Evolutionary conservation across 306 rosid genomes (phyloP).

Genomic region (Hippophae gyantsensis): DNA sequence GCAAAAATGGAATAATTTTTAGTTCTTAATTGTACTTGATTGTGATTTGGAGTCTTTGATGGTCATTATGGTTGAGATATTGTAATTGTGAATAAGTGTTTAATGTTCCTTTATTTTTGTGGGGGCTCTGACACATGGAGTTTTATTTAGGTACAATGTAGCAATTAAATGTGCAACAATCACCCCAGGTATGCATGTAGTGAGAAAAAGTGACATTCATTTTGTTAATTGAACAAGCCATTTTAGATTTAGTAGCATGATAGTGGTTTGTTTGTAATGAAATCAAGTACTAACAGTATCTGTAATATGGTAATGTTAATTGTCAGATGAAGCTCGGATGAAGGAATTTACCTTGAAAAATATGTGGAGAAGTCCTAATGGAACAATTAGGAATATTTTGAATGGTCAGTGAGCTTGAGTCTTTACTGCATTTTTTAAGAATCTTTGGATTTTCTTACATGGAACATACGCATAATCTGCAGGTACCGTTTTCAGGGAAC

Average conservation of each 20-base stretch:
- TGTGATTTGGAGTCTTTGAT: no score
- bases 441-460: slow-evolving; percentile 11
- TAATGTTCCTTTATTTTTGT: background rate
- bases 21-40: no score
- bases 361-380: slow-evolving; percentile 99
- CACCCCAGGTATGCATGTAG: slow-evolving; percentile 64
- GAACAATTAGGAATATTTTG: slow-evolving; percentile 92
- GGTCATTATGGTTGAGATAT: no score
- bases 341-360: slow-evolving; percentile 75
- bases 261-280: background rate
- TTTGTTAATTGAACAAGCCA: slow-evolving; percentile 6
- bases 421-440: slow-evolving; percentile 11
- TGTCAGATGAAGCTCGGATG: slow-evolving; percentile 83
- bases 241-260: slow-evolving; percentile 1
- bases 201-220: background rate
- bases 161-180: slow-evolving; percentile 99
- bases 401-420: slow-evolving; percentile 46
- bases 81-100: background rate
- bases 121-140: slow-evolving; percentile 11
- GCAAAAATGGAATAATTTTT: no score
- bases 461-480: slow-evolving; percentile 14
- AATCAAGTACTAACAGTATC: slow-evolving; percentile 10
- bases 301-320: slow-evolving; percentile 22
- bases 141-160: slow-evolving; percentile 67
- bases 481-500: slow-evolving; percentile 99